Conservation (phyloP, 306 rosid species). For the Lotus japonicus region DNA sequence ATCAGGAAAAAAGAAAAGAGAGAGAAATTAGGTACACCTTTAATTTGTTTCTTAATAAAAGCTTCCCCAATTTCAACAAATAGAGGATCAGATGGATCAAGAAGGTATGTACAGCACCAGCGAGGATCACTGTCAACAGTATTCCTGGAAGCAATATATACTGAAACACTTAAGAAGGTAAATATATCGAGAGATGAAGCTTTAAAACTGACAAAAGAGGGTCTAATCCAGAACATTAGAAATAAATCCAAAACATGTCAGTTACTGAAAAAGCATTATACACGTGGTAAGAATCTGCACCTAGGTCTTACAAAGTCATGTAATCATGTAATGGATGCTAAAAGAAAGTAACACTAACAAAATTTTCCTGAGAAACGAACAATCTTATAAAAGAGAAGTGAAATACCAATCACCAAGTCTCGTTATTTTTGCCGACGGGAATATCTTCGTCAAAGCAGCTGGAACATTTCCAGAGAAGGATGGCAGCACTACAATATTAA, state of each 20-base stretch:
- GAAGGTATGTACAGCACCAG: constrained; percentile 96
- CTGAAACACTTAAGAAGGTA: constrained; percentile 24
- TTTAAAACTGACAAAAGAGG: not conserved
- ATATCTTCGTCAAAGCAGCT: constrained; percentile 55
- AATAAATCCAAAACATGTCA: constrained; percentile 10
- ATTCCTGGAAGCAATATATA: constrained; percentile 46
- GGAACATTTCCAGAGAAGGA: constrained; percentile 97
- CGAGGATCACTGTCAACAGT: constrained; percentile 67
- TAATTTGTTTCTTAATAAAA: constrained; percentile 64
- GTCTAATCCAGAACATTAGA: not conserved
- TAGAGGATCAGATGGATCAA: constrained; percentile 88
- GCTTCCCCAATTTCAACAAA: constrained; percentile 86
- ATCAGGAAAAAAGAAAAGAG: not conserved
- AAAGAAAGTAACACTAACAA: not conserved
- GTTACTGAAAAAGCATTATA: not conserved
- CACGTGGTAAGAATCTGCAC: not conserved
- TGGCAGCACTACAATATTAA: constrained; percentile 63
- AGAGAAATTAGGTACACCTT: constrained; percentile 44
- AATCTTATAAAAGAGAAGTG: constrained; percentile 4
- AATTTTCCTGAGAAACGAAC: constrained; percentile 8
- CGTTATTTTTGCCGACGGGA: constrained; percentile 83
- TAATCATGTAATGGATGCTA: not conserved
- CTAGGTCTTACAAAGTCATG: not conserved
- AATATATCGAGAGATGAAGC: constrained; percentile 5
- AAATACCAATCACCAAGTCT: constrained; percentile 89